phyloP scores from a whole-genome alignment of 768 basidiomycete genomes.

The Scleroderma citrinum region DNA sequence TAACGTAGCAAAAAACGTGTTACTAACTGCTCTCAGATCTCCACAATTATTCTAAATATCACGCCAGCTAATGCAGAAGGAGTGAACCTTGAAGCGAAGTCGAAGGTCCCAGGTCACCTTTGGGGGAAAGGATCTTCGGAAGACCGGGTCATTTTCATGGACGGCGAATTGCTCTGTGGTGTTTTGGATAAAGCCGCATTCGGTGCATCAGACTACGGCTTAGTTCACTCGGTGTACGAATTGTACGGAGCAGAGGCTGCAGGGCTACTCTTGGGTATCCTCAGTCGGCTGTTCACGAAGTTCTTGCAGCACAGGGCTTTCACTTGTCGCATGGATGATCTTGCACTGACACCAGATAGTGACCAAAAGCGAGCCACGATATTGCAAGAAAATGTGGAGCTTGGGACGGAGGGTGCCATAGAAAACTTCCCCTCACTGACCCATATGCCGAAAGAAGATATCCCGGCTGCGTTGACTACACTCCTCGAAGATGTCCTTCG shows the following conservation, averaged over 20 bases:
- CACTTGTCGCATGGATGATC: constrained; percentile 98
- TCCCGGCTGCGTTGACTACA: constrained; percentile 48
- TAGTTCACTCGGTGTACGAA: constrained; percentile 96
- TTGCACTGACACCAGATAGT: constrained; percentile 80
- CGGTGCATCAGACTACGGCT: constrained; percentile 91
- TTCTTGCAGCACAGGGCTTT: constrained; percentile 96
- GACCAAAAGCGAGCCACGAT: constrained; percentile 65
- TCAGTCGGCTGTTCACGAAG: constrained; percentile 93
- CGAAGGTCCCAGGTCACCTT: constrained; percentile 82
- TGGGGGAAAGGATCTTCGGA: constrained; percentile 82
- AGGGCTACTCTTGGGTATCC: constrained; percentile 85
- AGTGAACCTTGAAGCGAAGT: constrained; percentile 77
- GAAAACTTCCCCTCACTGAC: constrained; percentile 82
- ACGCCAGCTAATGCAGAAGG: constrained; percentile 76
- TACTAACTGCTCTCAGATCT: constrained; percentile 53
- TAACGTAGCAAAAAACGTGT: background rate
- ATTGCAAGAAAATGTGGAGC: constrained; percentile 56
- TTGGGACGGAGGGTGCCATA: constrained; percentile 84
- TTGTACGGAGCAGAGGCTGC: constrained; percentile 88
- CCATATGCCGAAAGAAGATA: constrained; percentile 44
- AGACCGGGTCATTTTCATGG: constrained; percentile 82
- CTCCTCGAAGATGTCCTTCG: constrained; percentile 89
- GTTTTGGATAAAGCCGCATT: constrained; percentile 96
- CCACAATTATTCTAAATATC: constrained; percentile 89
- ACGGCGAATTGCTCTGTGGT: constrained; percentile 91